Base-by-base conservation (phyloP, 768 basidiomycete genomes). In the Clitopilus hobsonii region DNA sequence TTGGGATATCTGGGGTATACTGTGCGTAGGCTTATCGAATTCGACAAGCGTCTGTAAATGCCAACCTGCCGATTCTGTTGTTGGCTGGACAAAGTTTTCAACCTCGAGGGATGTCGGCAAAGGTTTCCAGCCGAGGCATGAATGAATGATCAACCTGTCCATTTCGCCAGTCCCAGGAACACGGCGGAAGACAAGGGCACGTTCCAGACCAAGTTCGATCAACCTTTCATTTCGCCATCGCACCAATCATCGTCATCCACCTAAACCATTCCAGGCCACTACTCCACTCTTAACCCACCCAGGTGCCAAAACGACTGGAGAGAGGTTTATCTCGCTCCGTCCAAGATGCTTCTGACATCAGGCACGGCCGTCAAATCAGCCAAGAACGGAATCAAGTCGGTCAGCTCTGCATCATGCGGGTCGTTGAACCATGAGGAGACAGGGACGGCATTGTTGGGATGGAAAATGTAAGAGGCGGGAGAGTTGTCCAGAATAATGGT, bases 381-480 rank as follows among this genome's bases (percentile, higher is more conserved):
- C 54, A 99, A 81, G 81, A 99, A 98, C 16, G 94, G 93, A 49
- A 94, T 87, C 47, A 98, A 76, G 71, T 98, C 96, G 20, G 91
- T 94, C 59, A 99, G 81, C 68, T 98, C 96, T 36, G 94, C 95
- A 67, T 98, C 96, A 65, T 98, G 96, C 6, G 95, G 95, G 72
- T 94, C 94, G 70, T 98, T 98, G 76, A 99, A 99, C 97, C 97
- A 99, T 55, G 91, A 93, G 32, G 95, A 97, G 57, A 99, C 95
- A 10, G 97, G 97, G 6, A 98, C 96, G 20, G 97, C 97, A 67
- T 98, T 98, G 74, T 95, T 92, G 11, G 94, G 94, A 68, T 99
- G 96, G 81, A 99, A 98, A 54, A 98, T 94, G 72, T 98, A 99
- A 4, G 93, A 97, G 5, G 97, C 97, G 16, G 97, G 97, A 11